A percentile compares a stretch with the other conserved stretches of the same genome.
These are phyloP conservation scores for Zasmidium angulare DNA, from an alignment of 2,329 filamentous ascomycete genomes.

Conservation along the genomic window DNA sequence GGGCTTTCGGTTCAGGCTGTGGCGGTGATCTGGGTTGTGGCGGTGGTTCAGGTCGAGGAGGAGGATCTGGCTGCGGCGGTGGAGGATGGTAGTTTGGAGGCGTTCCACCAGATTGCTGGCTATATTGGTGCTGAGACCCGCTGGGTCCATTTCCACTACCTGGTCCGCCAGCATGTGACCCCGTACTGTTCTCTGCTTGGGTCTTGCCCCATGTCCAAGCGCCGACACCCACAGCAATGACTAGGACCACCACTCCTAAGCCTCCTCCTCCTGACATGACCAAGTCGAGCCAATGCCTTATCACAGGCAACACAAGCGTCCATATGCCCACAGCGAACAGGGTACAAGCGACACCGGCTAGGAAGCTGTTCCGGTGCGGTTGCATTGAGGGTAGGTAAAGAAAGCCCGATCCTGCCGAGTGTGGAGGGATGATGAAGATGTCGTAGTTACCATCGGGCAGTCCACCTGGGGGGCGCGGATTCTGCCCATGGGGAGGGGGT, in stretches of 20 bases:
- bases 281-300: conserved; percentile 70
- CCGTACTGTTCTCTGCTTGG: conserved; percentile 52
- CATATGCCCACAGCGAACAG: conserved; percentile 72
- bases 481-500: conserved; percentile 81
- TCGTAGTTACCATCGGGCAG: conserved; percentile 90
- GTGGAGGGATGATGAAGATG: conserved; percentile 93
- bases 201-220: conserved; percentile 75
- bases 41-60: conserved; percentile 15
- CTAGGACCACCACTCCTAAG: conserved; percentile 69
- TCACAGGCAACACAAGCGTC: conserved; percentile 69
- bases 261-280: conserved; percentile 69
- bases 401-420: conserved; percentile 85
- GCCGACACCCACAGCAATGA: conserved; percentile 70
- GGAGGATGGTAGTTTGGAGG: conserved; percentile 23
- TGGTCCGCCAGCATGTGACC: conserved; percentile 27
- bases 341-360: conserved; percentile 79
- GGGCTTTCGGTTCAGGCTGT: conserved; percentile 24
- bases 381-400: conserved; percentile 89
- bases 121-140: conserved; percentile 28
- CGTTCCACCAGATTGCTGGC: conserved; percentile 24
- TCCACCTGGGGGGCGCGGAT: conserved; percentile 66
- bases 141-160: conserved; percentile 36
- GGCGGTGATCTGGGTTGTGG: conserved; percentile 22
- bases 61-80: conserved; percentile 17
- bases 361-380: conserved; percentile 85